A percentile compares a stretch with the other conserved stretches of the same genome.
Evolutionary conservation across 352 stramenopile genomes (phyloP).

Genomic region (Phytophthora tubulina): DNA sequence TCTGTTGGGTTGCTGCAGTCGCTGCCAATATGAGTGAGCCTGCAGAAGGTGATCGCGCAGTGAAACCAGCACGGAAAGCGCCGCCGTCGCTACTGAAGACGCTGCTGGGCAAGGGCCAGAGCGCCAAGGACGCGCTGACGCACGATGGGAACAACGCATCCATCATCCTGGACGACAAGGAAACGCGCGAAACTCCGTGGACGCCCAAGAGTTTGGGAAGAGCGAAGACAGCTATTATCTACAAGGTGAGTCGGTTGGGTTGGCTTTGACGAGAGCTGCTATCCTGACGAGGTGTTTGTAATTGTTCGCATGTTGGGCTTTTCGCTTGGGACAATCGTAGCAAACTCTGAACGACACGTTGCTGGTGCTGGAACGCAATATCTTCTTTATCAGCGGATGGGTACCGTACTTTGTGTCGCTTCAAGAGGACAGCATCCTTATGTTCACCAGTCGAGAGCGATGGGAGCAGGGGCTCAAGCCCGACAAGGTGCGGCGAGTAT

Average conservation of each 20-base stretch:
- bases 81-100: conserved; percentile 52
- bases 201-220: conserved; percentile 86
- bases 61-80: not conserved
- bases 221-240: conserved; percentile 88
- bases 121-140: conserved; percentile 45
- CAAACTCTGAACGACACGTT: conserved; percentile 90
- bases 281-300: not conserved
- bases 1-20: not conserved
- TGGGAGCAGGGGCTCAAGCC: conserved; percentile 87
- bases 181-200: conserved; percentile 69
- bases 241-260: conserved; percentile 60
- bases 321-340: conserved; percentile 43
- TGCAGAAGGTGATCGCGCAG: not conserved
- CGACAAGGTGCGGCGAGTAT: conserved; percentile 55
- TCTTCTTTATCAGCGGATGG: conserved; percentile 89
- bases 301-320: conserved; percentile 4
- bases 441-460: conserved; percentile 82
- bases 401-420: conserved; percentile 85
- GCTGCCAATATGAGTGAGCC: conserved; percentile 27
- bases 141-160: conserved; percentile 88
- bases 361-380: conserved; percentile 80
- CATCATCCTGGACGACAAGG: conserved; percentile 68
- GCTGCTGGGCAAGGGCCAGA: conserved; percentile 42
- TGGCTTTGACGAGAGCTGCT: conserved; percentile 3
- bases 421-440: conserved; percentile 80